Base-by-base conservation (phyloP, 78 protist genomes). In the Protostelium mycophagum region DNA sequence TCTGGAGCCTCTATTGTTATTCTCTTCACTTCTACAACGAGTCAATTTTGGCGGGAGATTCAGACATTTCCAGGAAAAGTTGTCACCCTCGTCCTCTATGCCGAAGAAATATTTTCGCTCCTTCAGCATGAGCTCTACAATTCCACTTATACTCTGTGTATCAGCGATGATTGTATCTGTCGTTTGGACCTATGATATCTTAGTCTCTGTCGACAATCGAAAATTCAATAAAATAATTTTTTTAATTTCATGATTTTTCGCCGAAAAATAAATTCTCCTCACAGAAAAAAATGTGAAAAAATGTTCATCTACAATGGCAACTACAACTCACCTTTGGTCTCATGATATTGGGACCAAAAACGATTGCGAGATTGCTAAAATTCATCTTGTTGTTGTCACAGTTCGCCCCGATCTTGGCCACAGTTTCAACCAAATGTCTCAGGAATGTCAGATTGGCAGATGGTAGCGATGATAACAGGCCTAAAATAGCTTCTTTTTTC, bases 261-360 rank as follows among this genome's bases (percentile, higher is more conserved):
- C n/a, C n/a, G n/a, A n/a, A n/a, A n/a, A n/a, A n/a, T n/a, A n/a
- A n/a, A n/a, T n/a, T n/a, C n/a, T n/a, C n/a, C n/a, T n/a, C n/a
- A n/a, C n/a, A 25, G 73, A 25, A 16, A 51, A 51, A 51, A 5
- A 16, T 51, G 73, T 51, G 73, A 25, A 51, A 51, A 51, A 5
- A 16, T 51, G 16, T 51, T 5, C n/a, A n/a, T n/a, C n/a, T n/a
- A n/a, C n/a, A n/a, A n/a, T n/a, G n/a, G n/a, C n/a, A n/a, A n/a
- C n/a, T n/a, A n/a, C n/a, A 16, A 51, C 73, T 51, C 73, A 51
- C 73, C 16, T 51, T 51, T 16, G 73, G 73, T 51, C 73, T 5
- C 83, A 92, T 63, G 34, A 92, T n/a, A 39, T 86, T 90, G 34
- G 95, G 95, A 1, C 93, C 95, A 35, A 92, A 51, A n/a, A 86